A percentile compares a stretch with the other conserved stretches of the same genome.
These are phyloP conservation scores for Komagataella mondaviorum DNA, from an alignment of 805 yeast species.

Conservation along the genomic window DNA sequence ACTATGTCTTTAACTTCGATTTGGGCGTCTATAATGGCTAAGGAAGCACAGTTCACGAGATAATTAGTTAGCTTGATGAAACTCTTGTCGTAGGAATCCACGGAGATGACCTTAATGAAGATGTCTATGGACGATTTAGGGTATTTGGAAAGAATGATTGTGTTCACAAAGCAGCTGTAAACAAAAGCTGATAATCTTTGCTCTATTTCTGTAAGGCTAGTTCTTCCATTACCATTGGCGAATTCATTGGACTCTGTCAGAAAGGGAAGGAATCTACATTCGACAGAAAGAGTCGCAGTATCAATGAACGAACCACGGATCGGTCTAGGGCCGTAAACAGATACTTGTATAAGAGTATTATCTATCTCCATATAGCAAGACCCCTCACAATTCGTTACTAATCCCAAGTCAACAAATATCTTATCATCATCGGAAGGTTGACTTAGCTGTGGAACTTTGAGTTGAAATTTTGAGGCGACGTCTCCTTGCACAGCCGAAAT, in stretches of 20 bases:
- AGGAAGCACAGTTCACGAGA: slow-evolving; percentile 45
- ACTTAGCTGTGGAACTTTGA: background rate
- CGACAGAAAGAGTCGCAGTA: slow-evolving; percentile 52
- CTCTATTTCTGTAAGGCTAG: slow-evolving; percentile 24
- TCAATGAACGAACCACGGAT: slow-evolving; percentile 57
- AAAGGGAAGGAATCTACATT: slow-evolving; percentile 38
- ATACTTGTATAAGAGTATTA: slow-evolving; percentile 45
- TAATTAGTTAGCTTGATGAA: slow-evolving; percentile 22
- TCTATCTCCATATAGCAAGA: slow-evolving; percentile 68
- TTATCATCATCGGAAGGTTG: slow-evolving; percentile 16
- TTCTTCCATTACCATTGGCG: slow-evolving; percentile 13
- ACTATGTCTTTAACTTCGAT: slow-evolving; percentile 72
- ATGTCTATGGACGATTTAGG: slow-evolving; percentile 86
- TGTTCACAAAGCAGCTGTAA: slow-evolving; percentile 21
- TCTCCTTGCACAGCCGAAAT: slow-evolving; percentile 2
- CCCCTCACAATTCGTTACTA: slow-evolving; percentile 65
- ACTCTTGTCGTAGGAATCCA: slow-evolving; percentile 18
- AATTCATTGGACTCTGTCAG: slow-evolving; percentile 24
- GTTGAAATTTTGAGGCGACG: slow-evolving; percentile 7
- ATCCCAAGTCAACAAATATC: slow-evolving; percentile 49
- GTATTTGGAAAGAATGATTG: slow-evolving; percentile 53
- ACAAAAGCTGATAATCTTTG: slow-evolving; percentile 30
- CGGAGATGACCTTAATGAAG: slow-evolving; percentile 53
- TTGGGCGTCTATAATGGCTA: slow-evolving; percentile 78
- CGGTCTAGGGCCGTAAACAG: slow-evolving; percentile 86